These are phyloP conservation scores for Neonectria magnoliae DNA, from an alignment of 2,329 filamentous ascomycete genomes.

Conservation along the genomic window DNA sequence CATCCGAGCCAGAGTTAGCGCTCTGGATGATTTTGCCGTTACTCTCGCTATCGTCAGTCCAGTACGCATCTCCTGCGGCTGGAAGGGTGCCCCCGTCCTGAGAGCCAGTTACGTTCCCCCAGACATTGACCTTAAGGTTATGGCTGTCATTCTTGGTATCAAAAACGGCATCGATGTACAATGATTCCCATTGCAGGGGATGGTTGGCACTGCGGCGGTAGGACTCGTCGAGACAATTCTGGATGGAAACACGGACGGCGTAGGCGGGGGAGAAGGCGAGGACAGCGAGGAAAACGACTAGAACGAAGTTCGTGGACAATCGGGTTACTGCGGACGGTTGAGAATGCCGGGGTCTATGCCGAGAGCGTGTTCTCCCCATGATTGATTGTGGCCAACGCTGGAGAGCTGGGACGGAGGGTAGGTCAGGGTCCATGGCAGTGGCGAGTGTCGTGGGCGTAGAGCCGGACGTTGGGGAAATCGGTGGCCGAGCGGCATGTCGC, in stretches of 20 bases:
- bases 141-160: conserved; percentile 68
- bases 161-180: conserved; percentile 79
- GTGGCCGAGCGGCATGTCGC: conserved; percentile 38
- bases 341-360: conserved; percentile 27
- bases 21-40: conserved; percentile 79
- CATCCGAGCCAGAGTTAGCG: conserved; percentile 60
- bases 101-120: conserved; percentile 89
- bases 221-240: conserved; percentile 80
- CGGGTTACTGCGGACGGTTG: conserved; percentile 30
- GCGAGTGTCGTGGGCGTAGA: conserved; percentile 32
- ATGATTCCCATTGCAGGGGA: conserved; percentile 83
- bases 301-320: conserved; percentile 43
- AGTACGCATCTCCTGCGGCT: conserved; percentile 64
- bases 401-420: conserved; percentile 13
- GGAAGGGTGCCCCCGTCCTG: conserved; percentile 68
- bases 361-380: conserved; percentile 31
- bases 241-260: conserved; percentile 78
- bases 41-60: conserved; percentile 69
- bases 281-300: conserved; percentile 51
- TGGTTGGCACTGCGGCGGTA: conserved; percentile 60
- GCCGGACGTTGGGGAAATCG: conserved; percentile 30
- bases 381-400: conserved; percentile 19
- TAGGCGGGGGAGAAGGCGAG: conserved; percentile 55
- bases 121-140: conserved; percentile 80
- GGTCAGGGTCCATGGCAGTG: conserved; percentile 24